These are phyloP conservation scores for Pseudomonodictys pantanalensis DNA, from an alignment of 495 filamentous ascomycete species.

Conservation along the genomic window DNA sequence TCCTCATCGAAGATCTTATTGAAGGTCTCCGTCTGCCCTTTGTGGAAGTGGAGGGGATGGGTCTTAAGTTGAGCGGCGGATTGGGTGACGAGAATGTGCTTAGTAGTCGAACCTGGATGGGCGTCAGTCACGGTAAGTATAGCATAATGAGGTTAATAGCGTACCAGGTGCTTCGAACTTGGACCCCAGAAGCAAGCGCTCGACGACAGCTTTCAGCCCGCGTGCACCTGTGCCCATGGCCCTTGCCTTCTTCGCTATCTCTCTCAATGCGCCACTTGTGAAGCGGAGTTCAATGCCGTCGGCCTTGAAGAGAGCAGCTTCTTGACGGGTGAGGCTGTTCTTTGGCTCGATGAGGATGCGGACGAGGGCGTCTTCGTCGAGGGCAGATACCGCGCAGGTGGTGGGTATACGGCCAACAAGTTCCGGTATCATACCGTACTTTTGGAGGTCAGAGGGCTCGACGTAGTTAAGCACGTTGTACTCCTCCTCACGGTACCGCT, in stretches of 20 bases:
- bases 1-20: conserved; percentile 58
- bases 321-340: conserved; percentile 82
- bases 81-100: conserved; percentile 39
- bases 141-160: neutral
- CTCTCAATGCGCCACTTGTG: conserved; percentile 72
- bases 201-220: conserved; percentile 84
- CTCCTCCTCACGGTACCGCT: conserved; percentile 44
- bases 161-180: conserved; percentile 86
- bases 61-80: conserved; percentile 25
- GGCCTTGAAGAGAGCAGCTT: conserved; percentile 77
- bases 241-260: conserved; percentile 70
- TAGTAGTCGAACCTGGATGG: conserved; percentile 54
- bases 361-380: conserved; percentile 74
- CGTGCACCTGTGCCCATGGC: conserved; percentile 83
- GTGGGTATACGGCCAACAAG: conserved; percentile 88
- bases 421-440: conserved; percentile 92
- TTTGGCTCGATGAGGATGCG: conserved; percentile 88
- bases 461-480: conserved; percentile 81
- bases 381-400: conserved; percentile 74
- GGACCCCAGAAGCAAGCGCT: conserved; percentile 76
- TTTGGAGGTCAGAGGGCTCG: conserved; percentile 78
- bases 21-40: conserved; percentile 60
- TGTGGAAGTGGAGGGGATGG: conserved; percentile 58
- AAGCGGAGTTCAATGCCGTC: conserved; percentile 80
- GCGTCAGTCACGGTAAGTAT: too few species aligned